Evolutionary conservation across 805 yeast species (phyloP).

Genomic region (Nakazawaea wyomingensis): DNA sequence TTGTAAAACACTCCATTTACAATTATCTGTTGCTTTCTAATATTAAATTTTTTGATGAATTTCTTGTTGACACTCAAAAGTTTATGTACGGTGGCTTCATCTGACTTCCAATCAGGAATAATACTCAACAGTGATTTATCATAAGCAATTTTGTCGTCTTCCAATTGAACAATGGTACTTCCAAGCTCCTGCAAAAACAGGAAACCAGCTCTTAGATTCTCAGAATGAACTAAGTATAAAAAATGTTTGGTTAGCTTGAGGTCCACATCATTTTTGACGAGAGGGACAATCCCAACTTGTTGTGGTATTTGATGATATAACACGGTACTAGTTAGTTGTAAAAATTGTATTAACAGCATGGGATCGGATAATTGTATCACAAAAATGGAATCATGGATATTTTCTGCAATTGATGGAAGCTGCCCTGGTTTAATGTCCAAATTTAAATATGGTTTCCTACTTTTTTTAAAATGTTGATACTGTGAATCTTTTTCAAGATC

Average conservation of each 20-base stretch:
- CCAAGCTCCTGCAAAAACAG: conserved; percentile 20
- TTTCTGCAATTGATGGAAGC: conserved; percentile 66
- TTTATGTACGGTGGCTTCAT: conserved; percentile 15
- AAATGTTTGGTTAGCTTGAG: conserved; percentile 22
- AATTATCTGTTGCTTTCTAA: conserved; percentile 48
- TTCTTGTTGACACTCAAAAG: conserved; percentile 19
- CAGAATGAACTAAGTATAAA: conserved; percentile 15
- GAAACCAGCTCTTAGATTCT: conserved; percentile 20
- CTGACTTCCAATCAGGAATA: conserved; percentile 8
- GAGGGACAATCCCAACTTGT: conserved; percentile 79
- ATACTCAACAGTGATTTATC: conserved; percentile 4
- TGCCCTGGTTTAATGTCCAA: conserved; percentile 44
- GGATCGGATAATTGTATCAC: conserved; percentile 55
- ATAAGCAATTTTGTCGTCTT: background rate
- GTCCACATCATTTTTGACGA: conserved; percentile 27
- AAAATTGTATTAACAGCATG: conserved; percentile 44
- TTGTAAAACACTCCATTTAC: conserved; percentile 68
- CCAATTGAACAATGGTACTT: conserved; percentile 6
- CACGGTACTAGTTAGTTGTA: conserved; percentile 44
- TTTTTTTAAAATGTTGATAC: conserved; percentile 41
- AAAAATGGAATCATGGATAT: conserved; percentile 70
- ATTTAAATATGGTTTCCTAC: conserved; percentile 43
- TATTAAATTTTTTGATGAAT: conserved; percentile 32
- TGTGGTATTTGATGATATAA: conserved; percentile 63
- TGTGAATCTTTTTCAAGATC: conserved; percentile 62